Percentiles rank a stretch among this genome's conserved stretches.
Conservation (phyloP, 345 rosid genomes). For the Corchorus olitorius region DNA sequence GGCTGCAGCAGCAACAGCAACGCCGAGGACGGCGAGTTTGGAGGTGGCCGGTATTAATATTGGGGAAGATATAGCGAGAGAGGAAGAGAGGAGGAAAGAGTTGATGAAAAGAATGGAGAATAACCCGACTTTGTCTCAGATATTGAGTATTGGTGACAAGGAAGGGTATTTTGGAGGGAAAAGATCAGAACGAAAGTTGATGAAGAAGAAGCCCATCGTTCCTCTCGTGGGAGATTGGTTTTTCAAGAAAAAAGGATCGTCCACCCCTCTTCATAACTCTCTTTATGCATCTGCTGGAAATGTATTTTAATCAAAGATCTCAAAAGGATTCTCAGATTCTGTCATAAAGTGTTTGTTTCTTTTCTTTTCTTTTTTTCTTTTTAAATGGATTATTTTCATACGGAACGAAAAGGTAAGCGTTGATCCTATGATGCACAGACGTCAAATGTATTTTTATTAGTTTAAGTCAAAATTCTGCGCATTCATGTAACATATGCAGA, state of each 20-base stretch:
- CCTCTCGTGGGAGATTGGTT: constrained; percentile 73
- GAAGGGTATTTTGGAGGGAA: constrained; percentile 26
- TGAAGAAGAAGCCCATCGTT: constrained; percentile 80
- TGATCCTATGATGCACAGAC: no score
- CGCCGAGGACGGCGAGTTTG: constrained; percentile 12
- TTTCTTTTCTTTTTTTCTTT: background rate
- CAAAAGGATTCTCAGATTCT: background rate
- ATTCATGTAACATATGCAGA: no score
- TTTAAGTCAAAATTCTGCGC: no score
- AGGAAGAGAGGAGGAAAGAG: constrained; percentile 49
- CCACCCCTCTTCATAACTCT: constrained; percentile 28
- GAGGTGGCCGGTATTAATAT: constrained; percentile 22
- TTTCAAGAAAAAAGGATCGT: constrained; percentile 51
- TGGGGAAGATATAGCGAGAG: constrained; percentile 22
- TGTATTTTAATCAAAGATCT: constrained; percentile 27
- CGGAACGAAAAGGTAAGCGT: no score
- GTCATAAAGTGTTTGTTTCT: background rate
- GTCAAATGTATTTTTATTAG: no score
- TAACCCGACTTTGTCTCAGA: constrained; percentile 57
- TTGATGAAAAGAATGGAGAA: constrained; percentile 46
- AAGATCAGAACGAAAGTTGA: constrained; percentile 33
- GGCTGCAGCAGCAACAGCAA: constrained; percentile 26
- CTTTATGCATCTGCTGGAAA: constrained; percentile 42
- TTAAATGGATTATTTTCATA: no score
- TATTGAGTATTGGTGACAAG: constrained; percentile 50